Evolutionary conservation across 306 rosid species (phyloP).

Genomic region (Heteromeles arbutifolia): DNA sequence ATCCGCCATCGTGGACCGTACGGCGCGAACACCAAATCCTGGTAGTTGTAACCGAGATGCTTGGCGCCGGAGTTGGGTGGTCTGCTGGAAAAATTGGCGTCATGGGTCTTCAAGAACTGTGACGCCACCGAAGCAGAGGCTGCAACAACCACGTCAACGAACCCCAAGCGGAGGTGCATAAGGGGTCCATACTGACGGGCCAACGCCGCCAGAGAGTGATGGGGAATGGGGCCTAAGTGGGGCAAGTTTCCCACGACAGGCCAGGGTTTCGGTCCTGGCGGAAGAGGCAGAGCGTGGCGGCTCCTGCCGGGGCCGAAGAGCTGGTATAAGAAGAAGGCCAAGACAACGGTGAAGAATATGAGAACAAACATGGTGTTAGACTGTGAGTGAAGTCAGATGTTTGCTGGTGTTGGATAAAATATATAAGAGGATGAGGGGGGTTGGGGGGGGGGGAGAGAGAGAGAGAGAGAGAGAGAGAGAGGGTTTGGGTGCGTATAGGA

Average conservation of each 20-base stretch:
- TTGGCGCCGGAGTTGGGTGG: conserved; percentile 81
- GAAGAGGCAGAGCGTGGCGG: conserved; percentile 24
- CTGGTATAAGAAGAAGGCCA: conserved; percentile 17
- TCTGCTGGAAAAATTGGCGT: conserved; percentile 63
- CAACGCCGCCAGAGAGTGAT: conserved; percentile 55
- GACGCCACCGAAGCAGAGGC: conserved; percentile 69
- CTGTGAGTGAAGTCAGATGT: neutral
- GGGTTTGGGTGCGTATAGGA: neutral
- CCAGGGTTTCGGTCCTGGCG: conserved; percentile 89
- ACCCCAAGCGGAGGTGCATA: conserved; percentile 64
- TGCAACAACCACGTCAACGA: conserved; percentile 58
- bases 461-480: too few species aligned
- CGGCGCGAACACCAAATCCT: conserved; percentile 76
- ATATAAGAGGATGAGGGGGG: neutral
- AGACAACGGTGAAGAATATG: conserved; percentile 6
- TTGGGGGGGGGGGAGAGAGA: neutral
- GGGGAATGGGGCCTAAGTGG: conserved; percentile 63
- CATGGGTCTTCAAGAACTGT: conserved; percentile 61
- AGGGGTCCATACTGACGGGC: conserved; percentile 63
- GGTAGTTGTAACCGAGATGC: conserved; percentile 60
- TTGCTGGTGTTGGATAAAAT: neutral
- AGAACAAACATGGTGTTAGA: conserved; percentile 3
- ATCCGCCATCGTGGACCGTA: conserved; percentile 76
- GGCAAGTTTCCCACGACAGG: conserved; percentile 76
- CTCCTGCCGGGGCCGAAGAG: conserved; percentile 2